phyloP scores from a whole-genome alignment of 768 basidiomycete genomes.

The Lactarius sanguifluus region DNA sequence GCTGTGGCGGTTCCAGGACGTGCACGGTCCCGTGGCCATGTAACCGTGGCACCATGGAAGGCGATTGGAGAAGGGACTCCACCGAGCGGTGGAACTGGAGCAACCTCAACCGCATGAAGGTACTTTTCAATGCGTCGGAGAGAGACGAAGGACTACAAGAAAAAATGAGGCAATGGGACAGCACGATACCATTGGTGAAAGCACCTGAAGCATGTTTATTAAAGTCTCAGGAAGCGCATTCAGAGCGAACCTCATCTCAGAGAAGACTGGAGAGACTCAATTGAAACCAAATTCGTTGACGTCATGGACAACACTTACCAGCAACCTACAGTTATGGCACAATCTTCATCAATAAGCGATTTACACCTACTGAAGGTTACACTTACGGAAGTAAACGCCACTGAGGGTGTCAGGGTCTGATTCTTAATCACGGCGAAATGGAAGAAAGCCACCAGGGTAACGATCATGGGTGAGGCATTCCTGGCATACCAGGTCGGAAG shows the following conservation, averaged over 20 bases:
- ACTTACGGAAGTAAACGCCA: conserved; percentile 66
- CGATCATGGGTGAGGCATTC: conserved; percentile 49
- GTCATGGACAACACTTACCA: conserved; percentile 34
- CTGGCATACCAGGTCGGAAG: conserved; percentile 26
- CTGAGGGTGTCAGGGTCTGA: conserved; percentile 73
- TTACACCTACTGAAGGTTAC: background rate
- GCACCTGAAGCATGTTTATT: conserved; percentile 82
- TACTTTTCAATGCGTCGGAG: conserved; percentile 91
- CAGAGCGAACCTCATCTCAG: conserved; percentile 84
- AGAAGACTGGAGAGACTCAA: conserved; percentile 56
- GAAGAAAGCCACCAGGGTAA: conserved; percentile 52
- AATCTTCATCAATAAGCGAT: background rate
- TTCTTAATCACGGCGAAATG: conserved; percentile 71
- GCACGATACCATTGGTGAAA: conserved; percentile 4
- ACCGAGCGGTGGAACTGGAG: conserved; percentile 55
- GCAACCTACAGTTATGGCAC: conserved; percentile 38
- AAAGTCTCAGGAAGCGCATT: conserved; percentile 89
- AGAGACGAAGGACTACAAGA: conserved; percentile 68
- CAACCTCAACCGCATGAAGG: conserved; percentile 70
- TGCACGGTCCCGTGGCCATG: conserved; percentile 82
- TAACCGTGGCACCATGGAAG: conserved; percentile 82
- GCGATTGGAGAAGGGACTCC: conserved; percentile 61
- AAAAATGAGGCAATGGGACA: conserved; percentile 9
- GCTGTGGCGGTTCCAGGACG: conserved; percentile 36
- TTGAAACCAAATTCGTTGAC: background rate